Conservation (phyloP, 2,329 filamentous ascomycete genomes). For the Fusarium sp. region DNA sequence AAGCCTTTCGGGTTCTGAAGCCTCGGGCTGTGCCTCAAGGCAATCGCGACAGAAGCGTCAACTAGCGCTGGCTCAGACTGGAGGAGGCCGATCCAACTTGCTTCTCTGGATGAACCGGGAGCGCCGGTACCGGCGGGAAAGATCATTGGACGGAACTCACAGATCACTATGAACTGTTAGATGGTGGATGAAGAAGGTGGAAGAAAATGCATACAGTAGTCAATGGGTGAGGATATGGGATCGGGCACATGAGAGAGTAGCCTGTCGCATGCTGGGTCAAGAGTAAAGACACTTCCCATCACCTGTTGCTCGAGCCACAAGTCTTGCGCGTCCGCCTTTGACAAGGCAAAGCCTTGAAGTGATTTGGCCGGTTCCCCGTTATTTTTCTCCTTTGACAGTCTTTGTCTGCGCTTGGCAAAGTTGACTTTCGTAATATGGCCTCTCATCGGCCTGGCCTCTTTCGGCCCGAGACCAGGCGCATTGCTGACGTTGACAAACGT, state of each 20-base stretch:
- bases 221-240: neutral
- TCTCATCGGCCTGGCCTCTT: slow-evolving; percentile 20
- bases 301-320: too few species aligned
- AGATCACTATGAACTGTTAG: neutral
- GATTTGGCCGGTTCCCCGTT: neutral
- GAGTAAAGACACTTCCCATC: neutral
- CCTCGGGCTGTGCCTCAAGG: slow-evolving; percentile 10
- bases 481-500: slow-evolving; percentile 25
- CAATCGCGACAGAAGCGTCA: slow-evolving; percentile 44
- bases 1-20: neutral
- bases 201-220: neutral
- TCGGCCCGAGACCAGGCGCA: slow-evolving; percentile 12
- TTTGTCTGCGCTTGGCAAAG: slow-evolving; percentile 28
- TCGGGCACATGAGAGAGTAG: neutral
- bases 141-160: slow-evolving; percentile 15
- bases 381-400: neutral
- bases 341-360: accelerated
- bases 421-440: slow-evolving; percentile 20
- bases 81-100: slow-evolving; percentile 35
- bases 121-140: slow-evolving; percentile 2
- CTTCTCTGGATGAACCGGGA: slow-evolving; percentile 12
- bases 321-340: neutral
- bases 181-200: accelerated
- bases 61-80: slow-evolving; percentile 45
- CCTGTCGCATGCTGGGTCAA: neutral